These are phyloP conservation scores for Lathyrus sativus DNA, from an alignment of 306 rosid genomes.

Conservation along the genomic window DNA sequence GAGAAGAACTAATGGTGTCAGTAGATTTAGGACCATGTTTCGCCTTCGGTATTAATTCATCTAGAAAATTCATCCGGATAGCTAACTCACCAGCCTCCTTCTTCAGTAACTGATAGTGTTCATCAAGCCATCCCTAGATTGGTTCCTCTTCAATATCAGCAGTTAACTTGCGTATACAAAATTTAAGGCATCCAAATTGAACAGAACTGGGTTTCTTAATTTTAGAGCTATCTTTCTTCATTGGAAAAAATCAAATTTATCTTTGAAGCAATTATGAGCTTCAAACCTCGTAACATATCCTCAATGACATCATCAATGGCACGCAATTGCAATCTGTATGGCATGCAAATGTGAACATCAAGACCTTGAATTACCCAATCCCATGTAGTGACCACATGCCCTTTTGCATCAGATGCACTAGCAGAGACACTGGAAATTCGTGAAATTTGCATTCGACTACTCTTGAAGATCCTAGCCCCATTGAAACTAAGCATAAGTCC, in stretches of 20 bases:
- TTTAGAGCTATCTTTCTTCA: constrained; percentile 71
- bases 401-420: constrained; percentile 55
- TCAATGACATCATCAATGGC: constrained; percentile 94
- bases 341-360: constrained; percentile 91
- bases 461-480: constrained; percentile 76
- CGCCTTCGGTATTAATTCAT: constrained; percentile 63
- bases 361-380: constrained; percentile 97
- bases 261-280: constrained; percentile 82
- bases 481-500: constrained; percentile 83
- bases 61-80: constrained; percentile 79
- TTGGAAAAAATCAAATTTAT: constrained; percentile 76
- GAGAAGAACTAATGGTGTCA: constrained; percentile 59
- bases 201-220: constrained; percentile 65
- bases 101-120: constrained; percentile 84
- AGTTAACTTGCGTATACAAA: constrained; percentile 79
- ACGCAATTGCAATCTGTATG: constrained; percentile 90
- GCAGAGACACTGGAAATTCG: constrained; percentile 75
- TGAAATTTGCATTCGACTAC: constrained; percentile 98
- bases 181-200: constrained; percentile 84
- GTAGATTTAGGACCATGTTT: constrained; percentile 56
- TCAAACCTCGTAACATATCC: constrained; percentile 89
- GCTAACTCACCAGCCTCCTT: constrained; percentile 92
- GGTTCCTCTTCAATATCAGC: constrained; percentile 97
- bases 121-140: constrained; percentile 98
- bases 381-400: constrained; percentile 63